Evolutionary conservation across 1,284 basidiomycete genomes (phyloP).

Genomic region (Ganoderma resinaceum): DNA sequence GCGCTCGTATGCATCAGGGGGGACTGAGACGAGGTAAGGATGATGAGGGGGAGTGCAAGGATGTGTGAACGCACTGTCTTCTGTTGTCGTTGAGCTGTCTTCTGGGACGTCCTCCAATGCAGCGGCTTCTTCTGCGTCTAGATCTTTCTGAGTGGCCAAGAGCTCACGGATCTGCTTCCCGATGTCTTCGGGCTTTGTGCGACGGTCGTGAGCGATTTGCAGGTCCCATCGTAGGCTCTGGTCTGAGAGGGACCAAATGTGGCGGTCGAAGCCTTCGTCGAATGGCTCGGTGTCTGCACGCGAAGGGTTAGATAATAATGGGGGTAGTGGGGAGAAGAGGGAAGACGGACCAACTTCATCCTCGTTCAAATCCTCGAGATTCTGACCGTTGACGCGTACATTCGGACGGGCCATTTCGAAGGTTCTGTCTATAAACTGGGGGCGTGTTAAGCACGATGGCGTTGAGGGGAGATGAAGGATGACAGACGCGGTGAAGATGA

Average conservation of each 20-base stretch:
- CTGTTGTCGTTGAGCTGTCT: slow-evolving; percentile 17
- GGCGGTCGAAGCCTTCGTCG: slow-evolving; percentile 51
- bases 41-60: background rate
- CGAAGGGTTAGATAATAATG: background rate
- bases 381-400: slow-evolving; percentile 80
- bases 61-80: slow-evolving; percentile 24
- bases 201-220: slow-evolving; percentile 11
- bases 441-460: background rate
- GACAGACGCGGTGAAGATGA: slow-evolving; percentile 57
- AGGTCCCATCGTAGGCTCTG: slow-evolving; percentile 15
- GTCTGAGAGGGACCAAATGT: slow-evolving; percentile 14
- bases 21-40: slow-evolving; percentile 23
- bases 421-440: slow-evolving; percentile 64
- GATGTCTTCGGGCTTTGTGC: slow-evolving; percentile 15
- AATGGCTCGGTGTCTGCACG: slow-evolving; percentile 74
- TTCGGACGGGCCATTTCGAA: slow-evolving; percentile 74
- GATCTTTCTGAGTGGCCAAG: slow-evolving; percentile 2
- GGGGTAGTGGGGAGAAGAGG: background rate
- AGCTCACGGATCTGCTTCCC: slow-evolving; percentile 9
- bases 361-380: slow-evolving; percentile 69
- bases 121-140: slow-evolving; percentile 3
- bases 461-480: background rate
- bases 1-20: slow-evolving; percentile 35
- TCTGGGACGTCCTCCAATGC: slow-evolving; percentile 7
- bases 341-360: slow-evolving; percentile 57